Percentiles rank a stretch among this genome's conserved stretches.
phyloP scores from a whole-genome alignment of 208 protist species.

The Leishmania tarentolae region DNA sequence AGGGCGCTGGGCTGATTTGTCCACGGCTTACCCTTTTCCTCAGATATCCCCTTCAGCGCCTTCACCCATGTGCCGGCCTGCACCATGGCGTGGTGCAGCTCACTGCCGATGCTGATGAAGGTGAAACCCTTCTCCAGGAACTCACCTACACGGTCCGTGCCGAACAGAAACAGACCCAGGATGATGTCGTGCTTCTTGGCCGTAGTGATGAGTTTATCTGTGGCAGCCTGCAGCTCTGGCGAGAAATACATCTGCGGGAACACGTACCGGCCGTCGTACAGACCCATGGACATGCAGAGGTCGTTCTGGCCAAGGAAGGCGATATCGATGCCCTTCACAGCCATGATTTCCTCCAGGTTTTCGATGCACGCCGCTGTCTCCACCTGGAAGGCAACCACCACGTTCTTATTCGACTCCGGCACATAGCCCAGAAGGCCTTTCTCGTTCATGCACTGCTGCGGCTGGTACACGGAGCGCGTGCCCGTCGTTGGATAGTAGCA shows the following conservation, averaged over 20 bases:
- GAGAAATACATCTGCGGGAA: slow-evolving; percentile 87
- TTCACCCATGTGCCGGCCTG: slow-evolving; percentile 68
- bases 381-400: slow-evolving; percentile 81
- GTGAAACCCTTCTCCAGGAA: slow-evolving; percentile 84
- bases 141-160: slow-evolving; percentile 78
- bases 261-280: slow-evolving; percentile 81
- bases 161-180: slow-evolving; percentile 78
- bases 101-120: slow-evolving; percentile 82
- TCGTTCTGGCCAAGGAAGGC: slow-evolving; percentile 85
- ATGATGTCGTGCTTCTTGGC: slow-evolving; percentile 74
- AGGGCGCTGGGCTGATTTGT: slow-evolving; percentile 67
- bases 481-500: slow-evolving; percentile 80
- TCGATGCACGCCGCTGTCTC: slow-evolving; percentile 81
- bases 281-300: slow-evolving; percentile 85
- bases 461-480: slow-evolving; percentile 77
- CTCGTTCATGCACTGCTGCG: slow-evolving; percentile 83
- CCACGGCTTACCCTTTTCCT: slow-evolving; percentile 63
- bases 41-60: slow-evolving; percentile 55
- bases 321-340: slow-evolving; percentile 78
- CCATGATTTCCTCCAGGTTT: slow-evolving; percentile 84
- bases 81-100: slow-evolving; percentile 78
- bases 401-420: slow-evolving; percentile 75
- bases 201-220: slow-evolving; percentile 66
- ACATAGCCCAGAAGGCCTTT: slow-evolving; percentile 79
- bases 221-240: slow-evolving; percentile 65